Evolutionary conservation across 108 stramenopile genomes (phyloP), one percentile per base, ranked within the genome.

Genomic region (Fistulifera pelliculosa): DNA sequence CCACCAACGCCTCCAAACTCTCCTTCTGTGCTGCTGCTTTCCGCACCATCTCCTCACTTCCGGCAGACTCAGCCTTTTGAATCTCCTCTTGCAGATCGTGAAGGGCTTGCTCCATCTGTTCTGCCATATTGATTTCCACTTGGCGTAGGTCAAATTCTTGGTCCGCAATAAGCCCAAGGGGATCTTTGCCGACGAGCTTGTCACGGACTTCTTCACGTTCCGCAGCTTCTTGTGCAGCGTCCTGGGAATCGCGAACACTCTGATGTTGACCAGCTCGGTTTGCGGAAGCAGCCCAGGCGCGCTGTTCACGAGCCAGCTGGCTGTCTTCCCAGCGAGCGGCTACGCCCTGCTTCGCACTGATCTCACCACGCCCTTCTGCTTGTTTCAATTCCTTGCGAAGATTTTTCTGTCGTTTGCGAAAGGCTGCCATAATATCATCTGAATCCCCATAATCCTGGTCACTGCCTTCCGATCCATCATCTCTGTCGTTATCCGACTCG

Each of bases 141-240:
- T 67, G 58, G 10, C 69, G 66, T 41, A 92, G 54, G 58, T 87
- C 86, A 56, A 87, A 85, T 10, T 71, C 55, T 8, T 53, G 56
- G 26, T 56, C 57, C 25, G 66, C 60, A 2, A 61, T 60, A 11
- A 90, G 64, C 17, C 83, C 83, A 3, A 92, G 73, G 1, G 90
- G 90, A 62, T 92, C 90, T 22, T 75, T 67, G 40, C 74, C 65
- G 26, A 83, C 50, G 49, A 83, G 61, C 23, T 72, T 77, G 27
- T 62, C 52, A 47, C 81, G 85, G 62, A 80, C 79, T 62, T 83
- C 81, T 48, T 87, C 90, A 4, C 68, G 66, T 44, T 73, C 78
- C 47, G 70, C 68, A 18, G 68, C 60, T 64, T 92, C 83, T 18
- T 65, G 70, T 0, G 66, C 71, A 0, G 81, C 78, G 51, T 82